These are phyloP conservation scores for Plasmodium berghei DNA, from an alignment of 169 alveolate species.

Conservation along the genomic window DNA sequence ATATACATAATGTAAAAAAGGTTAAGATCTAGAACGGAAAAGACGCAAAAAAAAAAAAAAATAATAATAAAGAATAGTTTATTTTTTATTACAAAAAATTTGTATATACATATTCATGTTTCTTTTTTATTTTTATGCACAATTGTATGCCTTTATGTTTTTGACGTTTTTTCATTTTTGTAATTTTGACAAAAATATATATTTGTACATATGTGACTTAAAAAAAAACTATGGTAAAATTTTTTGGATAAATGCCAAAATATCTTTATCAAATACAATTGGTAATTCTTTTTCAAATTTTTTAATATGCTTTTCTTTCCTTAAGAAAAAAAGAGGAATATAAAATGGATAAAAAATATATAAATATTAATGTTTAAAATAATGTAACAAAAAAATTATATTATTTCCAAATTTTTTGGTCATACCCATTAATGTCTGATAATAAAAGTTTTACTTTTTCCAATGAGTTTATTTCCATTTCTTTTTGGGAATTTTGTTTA, in stretches of 20 bases:
- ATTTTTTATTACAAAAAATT: background rate
- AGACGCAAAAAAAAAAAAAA: constrained; percentile 16
- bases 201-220: background rate
- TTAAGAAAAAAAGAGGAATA: constrained; percentile 17
- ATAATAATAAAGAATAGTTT: background rate
- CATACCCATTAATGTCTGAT: constrained; percentile 56
- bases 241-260: constrained; percentile 33
- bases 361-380: background rate
- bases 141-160: no score
- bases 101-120: no score
- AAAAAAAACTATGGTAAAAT: constrained; percentile 29
- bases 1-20: background rate
- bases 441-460: constrained; percentile 48
- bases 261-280: constrained; percentile 22
- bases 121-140: no score
- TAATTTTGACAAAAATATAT: background rate
- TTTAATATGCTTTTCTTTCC: constrained; percentile 47
- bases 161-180: no score
- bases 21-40: background rate
- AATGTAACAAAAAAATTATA: background rate
- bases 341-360: background rate
- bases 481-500: background rate
- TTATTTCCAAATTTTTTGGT: background rate
- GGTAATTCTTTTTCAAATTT: constrained; percentile 63
- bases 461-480: constrained; percentile 18